Percentiles rank a stretch among this genome's conserved stretches.
These are phyloP conservation scores for Micractinium conductrix DNA, from an alignment of 139 green algal genomes.

Conservation along the genomic window DNA sequence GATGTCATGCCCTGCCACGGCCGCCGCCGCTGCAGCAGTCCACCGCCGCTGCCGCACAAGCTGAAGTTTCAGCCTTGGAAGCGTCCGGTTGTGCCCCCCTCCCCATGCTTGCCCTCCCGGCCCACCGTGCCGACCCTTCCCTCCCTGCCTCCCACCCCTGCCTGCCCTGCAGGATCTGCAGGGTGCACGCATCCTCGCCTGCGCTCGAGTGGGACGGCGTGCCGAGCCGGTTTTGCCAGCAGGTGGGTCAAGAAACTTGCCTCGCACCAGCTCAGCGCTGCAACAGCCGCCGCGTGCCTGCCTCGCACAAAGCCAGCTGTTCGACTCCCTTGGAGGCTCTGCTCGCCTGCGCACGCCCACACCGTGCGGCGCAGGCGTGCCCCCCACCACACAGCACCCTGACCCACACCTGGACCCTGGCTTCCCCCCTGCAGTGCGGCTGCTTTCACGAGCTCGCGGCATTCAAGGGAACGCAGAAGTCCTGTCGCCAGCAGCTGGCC, in stretches of 20 bases:
- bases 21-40: too few relatives aligned
- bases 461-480: neutral
- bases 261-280: too few relatives aligned
- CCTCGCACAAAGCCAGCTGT: too few relatives aligned
- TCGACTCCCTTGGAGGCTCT: too few relatives aligned
- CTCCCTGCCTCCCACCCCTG: neutral
- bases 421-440: neutral
- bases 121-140: neutral
- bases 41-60: too few relatives aligned
- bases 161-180: neutral
- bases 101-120: too few relatives aligned
- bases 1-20: too few relatives aligned
- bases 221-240: neutral
- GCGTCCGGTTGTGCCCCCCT: too few relatives aligned
- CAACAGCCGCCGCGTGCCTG: too few relatives aligned
- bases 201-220: neutral
- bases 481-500: neutral
- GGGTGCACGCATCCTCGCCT: neutral
- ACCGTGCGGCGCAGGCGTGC: neutral
- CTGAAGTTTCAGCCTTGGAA: too few relatives aligned
- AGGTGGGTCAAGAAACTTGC: neutral
- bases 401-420: too few relatives aligned
- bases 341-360: too few relatives aligned
- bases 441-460: neutral
- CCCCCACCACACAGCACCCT: neutral